Conservation (phyloP, 345 rosid genomes). For the thale cress (Arabidopsis thaliana) region DNA sequence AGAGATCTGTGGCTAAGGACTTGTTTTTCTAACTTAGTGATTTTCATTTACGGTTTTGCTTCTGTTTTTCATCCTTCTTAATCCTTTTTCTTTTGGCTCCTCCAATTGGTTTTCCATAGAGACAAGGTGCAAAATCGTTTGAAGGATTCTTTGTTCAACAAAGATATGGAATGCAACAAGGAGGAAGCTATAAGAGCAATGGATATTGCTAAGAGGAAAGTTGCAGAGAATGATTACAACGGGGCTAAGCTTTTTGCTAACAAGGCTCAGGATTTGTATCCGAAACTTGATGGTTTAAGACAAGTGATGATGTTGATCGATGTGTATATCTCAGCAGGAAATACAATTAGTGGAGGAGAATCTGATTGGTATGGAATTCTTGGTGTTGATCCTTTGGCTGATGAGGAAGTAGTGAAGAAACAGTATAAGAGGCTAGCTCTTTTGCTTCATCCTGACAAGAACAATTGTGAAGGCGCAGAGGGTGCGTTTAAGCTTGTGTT, state of each 20-base stretch:
- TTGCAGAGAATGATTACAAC: constrained; percentile 58
- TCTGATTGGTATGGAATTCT: constrained; percentile 78
- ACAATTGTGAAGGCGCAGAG: constrained; percentile 77
- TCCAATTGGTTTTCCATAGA: neutral
- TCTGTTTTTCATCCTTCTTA: neutral
- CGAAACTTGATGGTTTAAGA: constrained; percentile 65
- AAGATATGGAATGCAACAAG: constrained; percentile 78
- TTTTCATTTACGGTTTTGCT: constrained; percentile 3
- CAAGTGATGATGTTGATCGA: constrained; percentile 67
- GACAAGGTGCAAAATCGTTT: constrained; percentile 4
- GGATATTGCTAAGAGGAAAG: constrained; percentile 79
- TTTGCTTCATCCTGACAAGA: constrained; percentile 90
- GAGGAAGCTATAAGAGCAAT: constrained; percentile 81
- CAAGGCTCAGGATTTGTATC: constrained; percentile 80
- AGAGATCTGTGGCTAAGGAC: neutral
- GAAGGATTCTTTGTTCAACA: constrained; percentile 6
- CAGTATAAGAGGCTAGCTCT: constrained; percentile 73
- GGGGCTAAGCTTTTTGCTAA: constrained; percentile 67
- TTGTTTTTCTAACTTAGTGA: too few species aligned
- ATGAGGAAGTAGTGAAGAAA: constrained; percentile 64
- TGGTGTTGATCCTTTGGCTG: constrained; percentile 64
- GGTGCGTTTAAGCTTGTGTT: constrained; percentile 83
- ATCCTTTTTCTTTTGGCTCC: neutral
- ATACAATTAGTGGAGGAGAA: constrained; percentile 59
- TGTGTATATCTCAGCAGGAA: constrained; percentile 66